Evolutionary conservation across 495 filamentous ascomycete species (phyloP).

Genomic region (Massariosphaeria phaeospora): DNA sequence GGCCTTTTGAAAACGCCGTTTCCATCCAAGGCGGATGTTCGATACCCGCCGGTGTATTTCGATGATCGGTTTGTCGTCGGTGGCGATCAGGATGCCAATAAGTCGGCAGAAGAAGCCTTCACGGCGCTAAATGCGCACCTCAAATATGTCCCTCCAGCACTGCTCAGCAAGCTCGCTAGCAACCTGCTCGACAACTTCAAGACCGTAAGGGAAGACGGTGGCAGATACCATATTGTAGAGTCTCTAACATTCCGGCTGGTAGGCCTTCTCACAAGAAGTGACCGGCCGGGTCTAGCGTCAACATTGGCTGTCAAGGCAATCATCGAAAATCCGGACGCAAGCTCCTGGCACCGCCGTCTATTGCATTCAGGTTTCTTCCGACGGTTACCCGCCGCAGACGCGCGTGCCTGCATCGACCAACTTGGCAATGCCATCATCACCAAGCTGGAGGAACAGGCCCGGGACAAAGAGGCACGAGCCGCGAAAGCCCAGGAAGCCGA

Average conservation of each 20-base stretch:
- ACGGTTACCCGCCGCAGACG: slow-evolving; percentile 32
- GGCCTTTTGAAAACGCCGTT: slow-evolving; percentile 11
- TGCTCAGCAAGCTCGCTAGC: slow-evolving; percentile 7
- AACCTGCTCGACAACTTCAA: slow-evolving; percentile 2
- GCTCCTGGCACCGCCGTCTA: slow-evolving; percentile 41
- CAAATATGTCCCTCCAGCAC: slow-evolving; percentile 4
- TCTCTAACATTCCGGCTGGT: slow-evolving; percentile 30
- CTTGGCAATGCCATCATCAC: slow-evolving; percentile 37
- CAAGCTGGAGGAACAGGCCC: slow-evolving; percentile 34
- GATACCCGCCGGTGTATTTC: slow-evolving; percentile 21
- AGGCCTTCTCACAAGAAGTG: slow-evolving; percentile 28
- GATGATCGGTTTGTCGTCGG: slow-evolving; percentile 31
- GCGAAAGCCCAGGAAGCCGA: background rate
- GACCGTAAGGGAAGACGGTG: background rate
- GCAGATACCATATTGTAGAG: slow-evolving; percentile 3
- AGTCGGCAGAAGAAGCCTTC: slow-evolving; percentile 13
- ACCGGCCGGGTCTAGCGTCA: slow-evolving; percentile 32
- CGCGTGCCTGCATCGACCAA: slow-evolving; percentile 33
- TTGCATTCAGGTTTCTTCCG: slow-evolving; percentile 33
- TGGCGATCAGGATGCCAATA: no score
- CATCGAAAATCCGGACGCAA: slow-evolving; percentile 38
- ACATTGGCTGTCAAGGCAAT: slow-evolving; percentile 36
- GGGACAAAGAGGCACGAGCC: slow-evolving; percentile 14
- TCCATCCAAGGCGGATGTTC: slow-evolving; percentile 11
- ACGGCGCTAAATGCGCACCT: slow-evolving; percentile 4